Percentiles rank a stretch among this genome's conserved stretches.
Evolutionary conservation across 1,139 yeast species (phyloP).

Genomic region (Yamadazyma songkhlaensis): DNA sequence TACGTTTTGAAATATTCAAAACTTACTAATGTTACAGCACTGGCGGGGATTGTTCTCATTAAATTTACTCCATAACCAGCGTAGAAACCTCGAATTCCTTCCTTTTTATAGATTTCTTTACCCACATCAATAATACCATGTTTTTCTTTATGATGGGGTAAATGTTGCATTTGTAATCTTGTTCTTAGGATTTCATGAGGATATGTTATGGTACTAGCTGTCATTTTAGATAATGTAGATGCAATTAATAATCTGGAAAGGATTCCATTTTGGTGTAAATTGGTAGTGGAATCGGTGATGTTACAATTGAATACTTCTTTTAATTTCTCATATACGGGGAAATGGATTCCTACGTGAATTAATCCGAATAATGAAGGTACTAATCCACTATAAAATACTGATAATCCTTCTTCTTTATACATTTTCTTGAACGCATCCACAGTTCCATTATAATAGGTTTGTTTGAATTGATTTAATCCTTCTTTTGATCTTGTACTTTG

Average conservation of each 20-base stretch:
- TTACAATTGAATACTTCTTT: slow-evolving; percentile 48
- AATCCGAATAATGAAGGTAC: slow-evolving; percentile 89
- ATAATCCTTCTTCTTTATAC: slow-evolving; percentile 74
- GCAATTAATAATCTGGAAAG: slow-evolving; percentile 58
- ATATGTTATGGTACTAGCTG: slow-evolving; percentile 85
- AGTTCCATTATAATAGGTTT: slow-evolving; percentile 66
- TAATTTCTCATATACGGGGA: slow-evolving; percentile 89
- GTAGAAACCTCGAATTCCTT: slow-evolving; percentile 82
- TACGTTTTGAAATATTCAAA: slow-evolving; percentile 80
- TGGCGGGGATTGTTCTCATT: slow-evolving; percentile 90
- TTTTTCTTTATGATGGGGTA: slow-evolving; percentile 3
- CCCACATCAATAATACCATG: slow-evolving; percentile 10
- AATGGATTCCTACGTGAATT: slow-evolving; percentile 93
- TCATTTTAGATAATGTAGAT: slow-evolving; percentile 79
- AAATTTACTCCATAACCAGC: slow-evolving; percentile 87
- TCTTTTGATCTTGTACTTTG: slow-evolving; percentile 53
- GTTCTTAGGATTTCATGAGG: slow-evolving; percentile 97
- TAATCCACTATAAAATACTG: slow-evolving; percentile 86
- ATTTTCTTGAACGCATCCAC: slow-evolving; percentile 79
- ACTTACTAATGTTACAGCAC: slow-evolving; percentile 91
- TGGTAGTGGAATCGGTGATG: slow-evolving; percentile 8
- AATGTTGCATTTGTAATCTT: slow-evolving; percentile 66
- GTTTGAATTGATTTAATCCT: slow-evolving; percentile 25
- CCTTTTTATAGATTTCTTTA: slow-evolving; percentile 55
- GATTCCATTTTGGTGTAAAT: slow-evolving; percentile 24